Evolutionary conservation across 306 rosid species (phyloP).

Genomic region (Fragaria nilgerrensis): DNA sequence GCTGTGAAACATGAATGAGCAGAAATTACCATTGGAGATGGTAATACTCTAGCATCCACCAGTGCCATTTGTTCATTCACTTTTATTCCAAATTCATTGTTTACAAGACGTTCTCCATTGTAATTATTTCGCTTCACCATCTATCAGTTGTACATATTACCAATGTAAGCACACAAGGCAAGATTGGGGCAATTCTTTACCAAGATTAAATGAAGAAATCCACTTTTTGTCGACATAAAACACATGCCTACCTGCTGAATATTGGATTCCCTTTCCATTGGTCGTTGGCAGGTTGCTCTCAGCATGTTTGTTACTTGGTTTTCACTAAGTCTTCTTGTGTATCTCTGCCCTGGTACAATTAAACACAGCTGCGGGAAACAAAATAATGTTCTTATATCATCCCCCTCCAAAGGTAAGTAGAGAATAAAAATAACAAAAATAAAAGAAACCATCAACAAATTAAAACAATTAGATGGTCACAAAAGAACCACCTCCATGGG

Average conservation of each 20-base stretch:
- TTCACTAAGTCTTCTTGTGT: slow-evolving; percentile 53
- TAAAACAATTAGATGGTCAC: neutral
- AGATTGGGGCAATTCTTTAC: neutral
- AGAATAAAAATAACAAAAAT: neutral
- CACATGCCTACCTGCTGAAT: slow-evolving; percentile 35
- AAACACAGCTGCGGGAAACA: slow-evolving; percentile 41
- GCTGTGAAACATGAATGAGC: neutral
- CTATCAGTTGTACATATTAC: slow-evolving; percentile 12
- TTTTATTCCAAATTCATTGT: slow-evolving; percentile 44
- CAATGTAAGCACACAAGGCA: neutral
- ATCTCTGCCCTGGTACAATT: slow-evolving; percentile 65
- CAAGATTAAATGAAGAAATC: neutral
- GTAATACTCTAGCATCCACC: slow-evolving; percentile 65
- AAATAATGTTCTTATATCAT: neutral
- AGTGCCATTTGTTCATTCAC: slow-evolving; percentile 22
- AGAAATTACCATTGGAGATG: slow-evolving; percentile 55
- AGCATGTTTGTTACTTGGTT: slow-evolving; percentile 53
- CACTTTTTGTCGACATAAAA: neutral
- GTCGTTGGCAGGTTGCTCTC: slow-evolving; percentile 75
- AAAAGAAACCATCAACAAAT: neutral
- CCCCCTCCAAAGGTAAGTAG: neutral
- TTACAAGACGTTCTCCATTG: slow-evolving; percentile 16
- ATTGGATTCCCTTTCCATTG: slow-evolving; percentile 14
- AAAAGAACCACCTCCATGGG: slow-evolving; percentile 69
- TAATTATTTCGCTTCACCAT: slow-evolving; percentile 30